phyloP scores from a whole-genome alignment of 2,329 filamentous ascomycete species.

The Chrysosphaeria jannelii region DNA sequence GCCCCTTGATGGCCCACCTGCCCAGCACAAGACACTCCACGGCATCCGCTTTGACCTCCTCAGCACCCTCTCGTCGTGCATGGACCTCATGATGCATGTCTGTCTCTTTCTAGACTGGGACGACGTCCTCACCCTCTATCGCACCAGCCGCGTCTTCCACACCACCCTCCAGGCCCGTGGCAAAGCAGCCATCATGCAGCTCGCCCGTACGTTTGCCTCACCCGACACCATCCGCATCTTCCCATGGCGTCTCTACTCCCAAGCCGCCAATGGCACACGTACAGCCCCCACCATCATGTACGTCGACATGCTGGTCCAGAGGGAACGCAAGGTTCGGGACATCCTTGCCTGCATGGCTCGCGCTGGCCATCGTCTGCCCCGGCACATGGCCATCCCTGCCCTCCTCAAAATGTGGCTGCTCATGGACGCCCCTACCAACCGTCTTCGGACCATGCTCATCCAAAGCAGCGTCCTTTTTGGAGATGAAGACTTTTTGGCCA shows the following conservation, averaged over 20 bases:
- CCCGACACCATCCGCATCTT: slow-evolving; percentile 26
- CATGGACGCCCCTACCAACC: slow-evolving; percentile 31
- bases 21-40: background rate
- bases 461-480: slow-evolving; percentile 21
- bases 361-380: slow-evolving; percentile 24
- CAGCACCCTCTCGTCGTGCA: slow-evolving; percentile 12
- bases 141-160: slow-evolving; percentile 31
- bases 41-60: slow-evolving; percentile 12
- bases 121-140: slow-evolving; percentile 33
- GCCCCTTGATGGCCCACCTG: too few species aligned
- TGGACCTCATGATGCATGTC: slow-evolving; percentile 23
- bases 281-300: slow-evolving; percentile 20
- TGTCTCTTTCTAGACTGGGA: slow-evolving; percentile 19
- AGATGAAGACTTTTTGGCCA: slow-evolving; percentile 26
- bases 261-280: slow-evolving; percentile 2
- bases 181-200: slow-evolving; percentile 23
- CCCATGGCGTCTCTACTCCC: slow-evolving; percentile 25
- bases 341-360: slow-evolving; percentile 30
- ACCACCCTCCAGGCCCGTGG: slow-evolving; percentile 25
- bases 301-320: slow-evolving; percentile 32
- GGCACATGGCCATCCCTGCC: too few species aligned
- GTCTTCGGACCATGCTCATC: slow-evolving; percentile 17
- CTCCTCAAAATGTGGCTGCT: slow-evolving; percentile 42
- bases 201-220: slow-evolving; percentile 18
- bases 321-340: slow-evolving; percentile 24